phyloP scores from a whole-genome alignment of 2,329 filamentous ascomycete species.

The Ascochyta pisi region DNA sequence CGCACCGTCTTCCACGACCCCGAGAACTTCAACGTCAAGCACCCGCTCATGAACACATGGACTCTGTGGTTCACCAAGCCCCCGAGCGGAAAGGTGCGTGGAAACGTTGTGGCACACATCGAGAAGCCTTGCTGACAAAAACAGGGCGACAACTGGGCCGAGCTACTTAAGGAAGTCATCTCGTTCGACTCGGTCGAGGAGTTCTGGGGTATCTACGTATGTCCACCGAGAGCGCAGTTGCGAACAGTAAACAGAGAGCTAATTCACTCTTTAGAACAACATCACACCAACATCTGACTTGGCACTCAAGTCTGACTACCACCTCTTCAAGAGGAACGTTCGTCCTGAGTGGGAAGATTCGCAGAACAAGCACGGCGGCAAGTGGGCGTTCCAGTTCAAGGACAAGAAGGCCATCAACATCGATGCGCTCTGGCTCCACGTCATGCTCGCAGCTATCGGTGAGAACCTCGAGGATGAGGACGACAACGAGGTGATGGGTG shows the following conservation, averaged over 20 bases:
- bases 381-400: slow-evolving; percentile 99
- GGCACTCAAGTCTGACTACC: slow-evolving; percentile 97
- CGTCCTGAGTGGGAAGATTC: slow-evolving; percentile 98
- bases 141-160: slow-evolving; percentile 97
- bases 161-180: slow-evolving; percentile 96
- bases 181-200: slow-evolving; percentile 99
- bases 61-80: slow-evolving; percentile 99
- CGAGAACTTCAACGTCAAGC: slow-evolving; percentile 99
- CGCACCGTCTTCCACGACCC: slow-evolving; percentile 98
- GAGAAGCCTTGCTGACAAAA: slow-evolving; percentile 22
- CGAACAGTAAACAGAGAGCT: slow-evolving; percentile 9
- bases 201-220: slow-evolving; percentile 99
- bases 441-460: slow-evolving; percentile 95
- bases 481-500: slow-evolving; percentile 98
- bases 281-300: slow-evolving; percentile 96
- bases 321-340: slow-evolving; percentile 97
- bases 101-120: neutral
- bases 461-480: slow-evolving; percentile 95
- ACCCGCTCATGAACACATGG: slow-evolving; percentile 96
- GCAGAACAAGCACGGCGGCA: slow-evolving; percentile 99
- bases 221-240: slow-evolving; percentile 47
- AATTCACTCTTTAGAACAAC: slow-evolving; percentile 77
- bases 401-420: slow-evolving; percentile 91
- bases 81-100: slow-evolving; percentile 84
- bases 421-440: slow-evolving; percentile 94